A percentile compares a stretch with the other conserved stretches of the same genome.
Evolutionary conservation across 108 stramenopile species (phyloP).

Genomic region (Cyclotella distinguenda): DNA sequence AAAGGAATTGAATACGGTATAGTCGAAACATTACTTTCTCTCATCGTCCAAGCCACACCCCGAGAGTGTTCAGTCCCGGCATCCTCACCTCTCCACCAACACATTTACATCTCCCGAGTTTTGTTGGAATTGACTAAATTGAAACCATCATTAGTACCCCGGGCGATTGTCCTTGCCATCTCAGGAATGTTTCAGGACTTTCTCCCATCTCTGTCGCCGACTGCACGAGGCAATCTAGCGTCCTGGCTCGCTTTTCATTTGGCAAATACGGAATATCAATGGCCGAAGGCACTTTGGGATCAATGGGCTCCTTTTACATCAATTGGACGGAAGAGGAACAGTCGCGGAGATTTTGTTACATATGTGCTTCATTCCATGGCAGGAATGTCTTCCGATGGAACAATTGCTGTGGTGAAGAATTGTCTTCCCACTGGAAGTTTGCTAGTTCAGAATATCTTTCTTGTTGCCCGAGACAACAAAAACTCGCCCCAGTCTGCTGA

Average conservation of each 20-base stretch:
- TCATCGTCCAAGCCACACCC: constrained; percentile 61
- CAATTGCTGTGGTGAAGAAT: constrained; percentile 38
- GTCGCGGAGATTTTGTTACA: constrained; percentile 67
- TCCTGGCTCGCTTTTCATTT: constrained; percentile 86
- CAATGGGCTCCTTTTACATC: constrained; percentile 72
- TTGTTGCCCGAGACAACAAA: constrained; percentile 27
- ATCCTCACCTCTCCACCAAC: constrained; percentile 35
- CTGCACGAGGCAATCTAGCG: constrained; percentile 67
- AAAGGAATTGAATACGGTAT: constrained; percentile 74
- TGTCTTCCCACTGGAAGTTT: constrained; percentile 48
- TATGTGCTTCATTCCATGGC: constrained; percentile 41
- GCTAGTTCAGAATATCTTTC: constrained; percentile 37
- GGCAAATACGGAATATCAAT: constrained; percentile 82
- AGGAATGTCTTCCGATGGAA: constrained; percentile 30
- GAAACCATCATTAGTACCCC: constrained; percentile 66
- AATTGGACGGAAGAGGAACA: constrained; percentile 33
- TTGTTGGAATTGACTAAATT: constrained; percentile 77
- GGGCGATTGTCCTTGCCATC: constrained; percentile 65
- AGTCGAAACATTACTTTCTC: constrained; percentile 67
- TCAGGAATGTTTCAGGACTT: constrained; percentile 77
- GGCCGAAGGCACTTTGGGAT: constrained; percentile 82
- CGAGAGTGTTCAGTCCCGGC: constrained; percentile 31
- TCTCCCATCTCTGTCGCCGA: constrained; percentile 68
- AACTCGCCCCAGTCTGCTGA: constrained; percentile 26
- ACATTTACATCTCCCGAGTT: constrained; percentile 66